These are phyloP conservation scores for Claviceps sorghi DNA, from an alignment of 2,329 filamentous ascomycete species.

Conservation along the genomic window DNA sequence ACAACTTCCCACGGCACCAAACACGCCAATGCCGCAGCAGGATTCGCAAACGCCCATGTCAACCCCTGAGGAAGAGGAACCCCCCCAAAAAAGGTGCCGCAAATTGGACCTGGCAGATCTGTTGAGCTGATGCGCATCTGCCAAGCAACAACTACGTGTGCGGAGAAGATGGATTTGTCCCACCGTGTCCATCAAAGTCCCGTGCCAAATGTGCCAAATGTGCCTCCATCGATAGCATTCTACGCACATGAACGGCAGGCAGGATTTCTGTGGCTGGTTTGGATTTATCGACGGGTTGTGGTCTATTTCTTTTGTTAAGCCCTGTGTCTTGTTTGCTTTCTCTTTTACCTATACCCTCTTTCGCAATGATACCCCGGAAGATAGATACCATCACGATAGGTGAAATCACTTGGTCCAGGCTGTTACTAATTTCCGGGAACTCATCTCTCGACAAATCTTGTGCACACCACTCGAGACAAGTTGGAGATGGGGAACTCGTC, in stretches of 20 bases:
- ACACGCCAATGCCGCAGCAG: neutral
- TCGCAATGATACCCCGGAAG: neutral
- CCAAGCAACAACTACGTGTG: neutral
- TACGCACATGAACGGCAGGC: no score
- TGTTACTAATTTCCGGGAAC: neutral
- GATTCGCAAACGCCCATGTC: neutral
- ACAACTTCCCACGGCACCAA: constrained; percentile 1
- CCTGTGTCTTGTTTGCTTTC: neutral
- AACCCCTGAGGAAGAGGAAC: neutral
- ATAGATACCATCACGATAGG: no score
- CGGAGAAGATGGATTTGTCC: neutral
- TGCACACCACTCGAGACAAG: neutral
- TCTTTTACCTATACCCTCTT: neutral
- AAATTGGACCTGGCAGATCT: neutral
- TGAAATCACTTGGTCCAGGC: neutral
- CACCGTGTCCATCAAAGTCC: no score
- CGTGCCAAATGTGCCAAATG: no score
- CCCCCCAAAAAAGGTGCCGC: neutral
- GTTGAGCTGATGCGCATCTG: neutral
- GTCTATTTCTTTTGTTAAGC: neutral
- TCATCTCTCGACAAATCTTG: neutral
- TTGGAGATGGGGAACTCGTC: neutral
- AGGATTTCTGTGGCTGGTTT: neutral
- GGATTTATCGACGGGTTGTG: neutral
- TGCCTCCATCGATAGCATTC: no score